Evolutionary conservation across 2,329 filamentous ascomycete species (phyloP), one percentile per base, ranked within the genome.

Genomic region (Trichoderma breve): DNA sequence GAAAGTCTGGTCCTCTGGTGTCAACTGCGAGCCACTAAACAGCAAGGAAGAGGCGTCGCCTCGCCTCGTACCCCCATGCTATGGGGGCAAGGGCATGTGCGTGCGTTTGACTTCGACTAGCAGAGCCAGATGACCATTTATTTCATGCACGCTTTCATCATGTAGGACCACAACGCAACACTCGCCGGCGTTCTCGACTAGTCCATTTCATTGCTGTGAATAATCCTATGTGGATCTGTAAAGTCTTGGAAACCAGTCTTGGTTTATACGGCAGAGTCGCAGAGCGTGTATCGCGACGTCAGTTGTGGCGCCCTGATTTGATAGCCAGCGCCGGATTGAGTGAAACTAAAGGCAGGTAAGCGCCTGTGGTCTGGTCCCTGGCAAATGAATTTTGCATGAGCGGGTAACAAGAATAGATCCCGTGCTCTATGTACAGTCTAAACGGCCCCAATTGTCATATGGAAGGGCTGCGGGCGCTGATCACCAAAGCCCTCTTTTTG

Each of bases 341-440:
- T 61, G 39, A 61, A 51, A 15, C 55, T n/a, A 39, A 18, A 61
- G 36, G 14, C 57, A 32, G 32, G 57, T 53, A 62, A 43, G 28
- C 21, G 30, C 15, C 57, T 53, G 26, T 12, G 39, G 21, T 24
- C 21, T 62, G 30, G 67, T 53, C 28, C 39, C 55, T 70, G 71
- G 36, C 61, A 63, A 71, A 70, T 55, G 68, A 47, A 32, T 74
- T 73, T 79, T 83, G 82, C 82, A 84, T 79, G 80, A 80, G 80
- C 81, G 81, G 82, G 80, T 83, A 84, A 78, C 79, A 80, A 77
- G 80, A 58, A 79, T 76, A 73, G 73, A 67, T 75, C 74, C 76
- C 75, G 77, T 73, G 72, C 47, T 71, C 66, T 57, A 39, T 39
- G 36, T 43, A 53, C 63, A 76, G 76, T 64, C 18, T 57, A 43